phyloP scores from a whole-genome alignment of 2,329 filamentous ascomycete genomes.

The Trichoderma sp. region DNA sequence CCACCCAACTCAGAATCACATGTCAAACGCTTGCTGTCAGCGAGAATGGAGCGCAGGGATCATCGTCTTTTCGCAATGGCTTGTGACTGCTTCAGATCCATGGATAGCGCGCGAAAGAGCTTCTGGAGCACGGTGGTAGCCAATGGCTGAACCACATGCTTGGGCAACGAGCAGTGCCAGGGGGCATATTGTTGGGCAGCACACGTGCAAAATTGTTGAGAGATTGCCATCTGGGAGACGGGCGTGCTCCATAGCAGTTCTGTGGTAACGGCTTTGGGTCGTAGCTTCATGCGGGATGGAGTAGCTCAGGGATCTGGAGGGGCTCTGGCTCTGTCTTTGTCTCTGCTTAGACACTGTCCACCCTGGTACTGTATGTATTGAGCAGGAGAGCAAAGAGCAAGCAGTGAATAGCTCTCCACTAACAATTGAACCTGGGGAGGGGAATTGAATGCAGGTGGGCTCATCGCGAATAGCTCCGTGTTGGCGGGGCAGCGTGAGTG shows the following conservation, averaged over 20 bases:
- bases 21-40: slow-evolving; percentile 12
- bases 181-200: slow-evolving; percentile 22
- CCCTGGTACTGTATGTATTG: background rate
- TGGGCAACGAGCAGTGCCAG: slow-evolving; percentile 31
- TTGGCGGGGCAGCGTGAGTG: slow-evolving; percentile 5
- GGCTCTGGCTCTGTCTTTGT: background rate
- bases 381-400: background rate
- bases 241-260: background rate
- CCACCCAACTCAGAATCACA: background rate
- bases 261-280: background rate
- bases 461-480: background rate
- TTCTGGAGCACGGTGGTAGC: slow-evolving; percentile 31
- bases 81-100: background rate
- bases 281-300: slow-evolving; percentile 6
- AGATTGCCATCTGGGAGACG: background rate
- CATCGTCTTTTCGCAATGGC: background rate
- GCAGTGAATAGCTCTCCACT: background rate
- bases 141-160: slow-evolving; percentile 49
- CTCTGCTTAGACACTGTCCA: background rate
- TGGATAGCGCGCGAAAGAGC: background rate
- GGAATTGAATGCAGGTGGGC: background rate
- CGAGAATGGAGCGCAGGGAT: background rate
- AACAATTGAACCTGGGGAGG: background rate
- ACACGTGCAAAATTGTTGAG: slow-evolving; percentile 23
- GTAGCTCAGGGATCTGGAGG: background rate